Base-by-base conservation (phyloP, 495 filamentous ascomycete genomes). In the Tuber brumale region DNA sequence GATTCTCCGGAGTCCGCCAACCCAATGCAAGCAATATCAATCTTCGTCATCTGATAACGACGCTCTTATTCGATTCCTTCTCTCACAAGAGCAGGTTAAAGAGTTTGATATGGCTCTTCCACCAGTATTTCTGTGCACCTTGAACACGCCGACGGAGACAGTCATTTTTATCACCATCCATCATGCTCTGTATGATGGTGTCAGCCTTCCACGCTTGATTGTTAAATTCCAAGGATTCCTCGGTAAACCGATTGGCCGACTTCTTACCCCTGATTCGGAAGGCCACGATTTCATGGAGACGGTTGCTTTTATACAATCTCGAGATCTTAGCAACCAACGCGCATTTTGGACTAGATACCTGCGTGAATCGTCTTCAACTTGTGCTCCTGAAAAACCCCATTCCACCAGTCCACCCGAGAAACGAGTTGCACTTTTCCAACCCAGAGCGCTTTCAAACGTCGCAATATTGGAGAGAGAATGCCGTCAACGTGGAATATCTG, bases 111-210 rank as follows among this genome's bases (percentile, higher is more conserved):
- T 84, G 10, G 74, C 75, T 10, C 71, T 77, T 12, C 81, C 82
- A n/a, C 80, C 77, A 42, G 80, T 81, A 37, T 72, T 75, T 37
- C 81, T 87, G 9, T 79, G 72, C 57, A 82, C 75, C 4, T 61
- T 73, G 71, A 84, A 70, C 51, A 83, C 71, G 19, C 70, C 39
- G 66, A 79, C 37, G 69, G 72, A 75, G 42, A 85, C 74, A 81
- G 43, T 70, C 0, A 39, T 87, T 16, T 77, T 81, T 16, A 79
- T 92, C 4, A 86, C 85, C 12, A 88, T 93, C 18, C 89, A 90
- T 79, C 90, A 91, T 80, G 88, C 88, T 19, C 78, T 90, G 1
- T 91, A 91, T 78, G 90, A 92, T 76, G 87, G 86, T 16, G 85
- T 89, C 76, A 87, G 87, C 71, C 83, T 91, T 69, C 86, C 86